phyloP scores from a whole-genome alignment of 257 asterid species.

The Solanum ahanhuiri region DNA sequence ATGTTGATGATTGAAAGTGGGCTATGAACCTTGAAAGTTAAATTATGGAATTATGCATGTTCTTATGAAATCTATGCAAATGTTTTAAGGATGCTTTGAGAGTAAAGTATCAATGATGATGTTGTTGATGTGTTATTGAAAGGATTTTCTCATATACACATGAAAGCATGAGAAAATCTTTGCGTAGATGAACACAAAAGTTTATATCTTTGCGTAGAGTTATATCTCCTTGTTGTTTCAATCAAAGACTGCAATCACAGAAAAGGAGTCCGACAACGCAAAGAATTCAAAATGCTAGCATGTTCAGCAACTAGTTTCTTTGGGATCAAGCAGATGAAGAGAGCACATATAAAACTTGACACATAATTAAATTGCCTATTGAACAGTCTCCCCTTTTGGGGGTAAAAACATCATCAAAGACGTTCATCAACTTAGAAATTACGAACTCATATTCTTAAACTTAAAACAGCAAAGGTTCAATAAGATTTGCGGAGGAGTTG shows the following conservation, averaged over 20 bases:
- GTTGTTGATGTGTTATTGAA: too few relatives aligned
- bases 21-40: too few relatives aligned
- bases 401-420: not conserved
- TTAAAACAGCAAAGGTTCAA: not conserved
- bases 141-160: too few relatives aligned
- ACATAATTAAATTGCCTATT: not conserved
- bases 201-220: not conserved
- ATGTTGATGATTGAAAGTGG: too few relatives aligned
- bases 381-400: not conserved
- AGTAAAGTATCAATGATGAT: too few relatives aligned
- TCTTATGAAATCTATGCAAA: too few relatives aligned
- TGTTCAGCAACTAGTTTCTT: not conserved
- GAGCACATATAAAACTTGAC: too few relatives aligned
- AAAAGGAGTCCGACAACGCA: not conserved
- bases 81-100: too few relatives aligned
- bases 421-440: not conserved
- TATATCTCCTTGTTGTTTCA: not conserved
- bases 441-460: not conserved
- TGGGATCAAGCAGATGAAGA: not conserved
- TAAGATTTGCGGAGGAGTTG: not conserved
- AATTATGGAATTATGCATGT: too few relatives aligned
- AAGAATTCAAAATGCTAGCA: not conserved
- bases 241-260: not conserved
- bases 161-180: too few relatives aligned
- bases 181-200: not conserved